Percentiles rank a stretch among this genome's conserved stretches.
Conservation (phyloP, 805 yeast genomes). For the Candida nemodendra region DNA sequence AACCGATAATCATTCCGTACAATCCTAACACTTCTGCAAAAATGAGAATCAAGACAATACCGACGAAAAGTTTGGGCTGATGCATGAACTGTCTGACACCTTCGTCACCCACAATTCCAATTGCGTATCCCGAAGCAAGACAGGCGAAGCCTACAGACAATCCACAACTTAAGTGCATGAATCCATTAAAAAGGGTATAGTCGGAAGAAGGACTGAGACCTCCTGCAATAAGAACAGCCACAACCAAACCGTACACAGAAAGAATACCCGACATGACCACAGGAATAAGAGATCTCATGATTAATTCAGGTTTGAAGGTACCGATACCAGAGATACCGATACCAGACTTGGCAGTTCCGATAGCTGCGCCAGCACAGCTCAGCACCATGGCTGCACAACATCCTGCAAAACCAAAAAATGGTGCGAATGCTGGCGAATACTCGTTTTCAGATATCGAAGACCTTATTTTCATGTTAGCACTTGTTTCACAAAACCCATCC, state of each 20-base stretch:
- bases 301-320: slow-evolving; percentile 93
- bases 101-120: slow-evolving; percentile 98
- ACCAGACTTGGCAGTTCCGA: slow-evolving; percentile 98
- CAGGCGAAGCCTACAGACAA: slow-evolving; percentile 95
- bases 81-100: slow-evolving; percentile 98
- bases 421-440: slow-evolving; percentile 88
- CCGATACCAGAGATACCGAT: slow-evolving; percentile 98
- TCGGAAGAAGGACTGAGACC: slow-evolving; percentile 74
- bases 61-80: slow-evolving; percentile 96
- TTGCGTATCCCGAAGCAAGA: slow-evolving; percentile 94
- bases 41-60: slow-evolving; percentile 95
- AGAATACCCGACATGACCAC: slow-evolving; percentile 98
- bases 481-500: too few species aligned
- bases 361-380: slow-evolving; percentile 97
- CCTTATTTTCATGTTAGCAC: slow-evolving; percentile 11
- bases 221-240: slow-evolving; percentile 92
- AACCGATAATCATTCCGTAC: slow-evolving; percentile 91
- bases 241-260: slow-evolving; percentile 96
- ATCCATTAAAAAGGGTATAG: slow-evolving; percentile 91
- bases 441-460: slow-evolving; percentile 40
- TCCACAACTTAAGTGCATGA: slow-evolving; percentile 97
- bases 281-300: slow-evolving; percentile 94
- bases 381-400: slow-evolving; percentile 91
- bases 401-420: slow-evolving; percentile 97
- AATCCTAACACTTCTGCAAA: slow-evolving; percentile 98